Conservation (phyloP, 371 early-diverging fungal genomes). For the Dichotomocladium elegans region DNA sequence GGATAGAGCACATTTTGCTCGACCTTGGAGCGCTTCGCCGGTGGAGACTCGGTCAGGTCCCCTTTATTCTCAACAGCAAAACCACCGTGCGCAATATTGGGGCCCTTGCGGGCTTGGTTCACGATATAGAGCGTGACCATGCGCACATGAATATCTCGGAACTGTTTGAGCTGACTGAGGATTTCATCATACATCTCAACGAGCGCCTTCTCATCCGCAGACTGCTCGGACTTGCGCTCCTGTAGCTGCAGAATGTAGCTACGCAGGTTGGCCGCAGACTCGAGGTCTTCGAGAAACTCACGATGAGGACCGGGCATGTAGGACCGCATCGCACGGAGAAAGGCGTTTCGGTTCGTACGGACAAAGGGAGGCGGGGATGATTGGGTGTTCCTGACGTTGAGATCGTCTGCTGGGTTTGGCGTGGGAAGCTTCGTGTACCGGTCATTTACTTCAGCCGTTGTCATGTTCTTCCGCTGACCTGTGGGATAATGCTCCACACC, state of each 20-base stretch:
- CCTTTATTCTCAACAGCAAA: conserved; percentile 41
- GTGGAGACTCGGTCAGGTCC: conserved; percentile 3
- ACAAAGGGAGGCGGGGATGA: conserved; percentile 44
- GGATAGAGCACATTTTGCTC: conserved; percentile 48
- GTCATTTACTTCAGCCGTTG: conserved; percentile 20
- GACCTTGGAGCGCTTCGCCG: neutral
- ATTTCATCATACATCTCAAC: conserved; percentile 72
- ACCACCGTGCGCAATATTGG: conserved; percentile 60
- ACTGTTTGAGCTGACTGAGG: conserved; percentile 74
- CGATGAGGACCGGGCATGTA: conserved; percentile 92
- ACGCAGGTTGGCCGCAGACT: conserved; percentile 58
- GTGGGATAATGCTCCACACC: conserved; percentile 90
- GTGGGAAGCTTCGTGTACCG: conserved; percentile 33
- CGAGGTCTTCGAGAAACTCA: conserved; percentile 79
- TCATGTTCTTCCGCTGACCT: conserved; percentile 39
- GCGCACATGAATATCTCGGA: conserved; percentile 90
- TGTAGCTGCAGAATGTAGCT: conserved; percentile 45
- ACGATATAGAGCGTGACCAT: conserved; percentile 92
- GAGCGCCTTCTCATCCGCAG: conserved; percentile 23
- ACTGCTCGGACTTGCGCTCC: conserved; percentile 14
- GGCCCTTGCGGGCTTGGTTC: conserved; percentile 78
- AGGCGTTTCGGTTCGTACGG: conserved; percentile 54
- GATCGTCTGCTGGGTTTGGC: conserved; percentile 33
- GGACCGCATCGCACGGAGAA: conserved; percentile 85
- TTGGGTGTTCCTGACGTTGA: conserved; percentile 14